Evolutionary conservation across 345 rosid genomes (phyloP).

Genomic region (Populus pruinosa): DNA sequence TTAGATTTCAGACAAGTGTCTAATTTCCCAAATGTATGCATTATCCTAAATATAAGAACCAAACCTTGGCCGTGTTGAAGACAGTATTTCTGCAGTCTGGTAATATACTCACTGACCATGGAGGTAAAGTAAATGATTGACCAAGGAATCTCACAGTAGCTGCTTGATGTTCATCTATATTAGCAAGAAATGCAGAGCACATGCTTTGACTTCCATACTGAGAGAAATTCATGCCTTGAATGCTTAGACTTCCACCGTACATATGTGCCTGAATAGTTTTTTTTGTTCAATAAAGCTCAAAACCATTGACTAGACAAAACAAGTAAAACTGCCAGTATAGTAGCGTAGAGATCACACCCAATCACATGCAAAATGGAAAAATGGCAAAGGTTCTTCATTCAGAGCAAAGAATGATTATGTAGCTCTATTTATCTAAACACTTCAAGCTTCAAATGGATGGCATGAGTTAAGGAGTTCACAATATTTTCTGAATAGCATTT

Average conservation of each 20-base stretch:
- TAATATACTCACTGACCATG: conserved; percentile 95
- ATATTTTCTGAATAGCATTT: background rate
- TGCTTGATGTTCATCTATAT: conserved; percentile 72
- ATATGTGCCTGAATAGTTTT: conserved; percentile 74
- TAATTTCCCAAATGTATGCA: background rate
- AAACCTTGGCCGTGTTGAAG: conserved; percentile 91
- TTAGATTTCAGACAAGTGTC: background rate
- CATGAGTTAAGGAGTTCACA: background rate
- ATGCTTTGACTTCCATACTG: conserved; percentile 33
- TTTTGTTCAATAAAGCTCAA: background rate
- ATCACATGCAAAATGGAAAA: background rate
- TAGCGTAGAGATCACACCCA: background rate
- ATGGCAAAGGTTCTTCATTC: background rate
- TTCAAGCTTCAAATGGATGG: background rate
- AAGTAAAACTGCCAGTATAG: background rate
- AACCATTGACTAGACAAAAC: background rate
- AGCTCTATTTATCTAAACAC: background rate
- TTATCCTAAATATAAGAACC: conserved; percentile 17
- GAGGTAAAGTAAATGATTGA: conserved; percentile 62
- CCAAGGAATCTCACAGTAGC: conserved; percentile 68
- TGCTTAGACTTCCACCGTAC: conserved; percentile 42
- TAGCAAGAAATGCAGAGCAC: conserved; percentile 93
- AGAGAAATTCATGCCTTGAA: conserved; percentile 27
- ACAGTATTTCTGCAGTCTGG: conserved; percentile 83
- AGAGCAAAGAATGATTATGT: background rate